Evolutionary conservation across 108 stramenopile genomes (phyloP).

Genomic region (Stephanodiscus triporus): DNA sequence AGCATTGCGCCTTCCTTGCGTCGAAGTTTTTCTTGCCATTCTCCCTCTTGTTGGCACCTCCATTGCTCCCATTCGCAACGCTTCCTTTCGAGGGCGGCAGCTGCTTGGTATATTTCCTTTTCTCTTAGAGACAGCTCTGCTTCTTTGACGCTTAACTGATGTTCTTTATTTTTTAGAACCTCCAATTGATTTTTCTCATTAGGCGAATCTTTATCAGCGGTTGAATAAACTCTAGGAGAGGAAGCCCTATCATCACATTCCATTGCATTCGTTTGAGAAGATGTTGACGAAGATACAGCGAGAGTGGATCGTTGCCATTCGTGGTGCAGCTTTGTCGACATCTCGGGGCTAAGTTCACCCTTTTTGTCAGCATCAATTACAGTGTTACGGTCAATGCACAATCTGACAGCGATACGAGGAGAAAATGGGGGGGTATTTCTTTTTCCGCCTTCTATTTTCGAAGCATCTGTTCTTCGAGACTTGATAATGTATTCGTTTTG

Average conservation of each 20-base stretch:
- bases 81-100: constrained; percentile 31
- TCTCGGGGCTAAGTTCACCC: not conserved
- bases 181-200: constrained; percentile 2
- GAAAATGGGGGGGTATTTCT: not conserved
- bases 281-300: constrained; percentile 15
- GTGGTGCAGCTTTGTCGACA: too few relatives aligned
- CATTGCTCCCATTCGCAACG: constrained; percentile 48
- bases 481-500: constrained; percentile 25
- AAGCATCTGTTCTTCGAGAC: not conserved
- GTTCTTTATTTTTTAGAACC: constrained; percentile 19
- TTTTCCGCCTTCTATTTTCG: not conserved
- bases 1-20: constrained; percentile 44
- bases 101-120: constrained; percentile 23
- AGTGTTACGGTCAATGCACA: constrained; percentile 16
- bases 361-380: not conserved
- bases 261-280: constrained; percentile 23
- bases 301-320: not conserved
- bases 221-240: constrained; percentile 9
- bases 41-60: constrained; percentile 42
- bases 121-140: constrained; percentile 31
- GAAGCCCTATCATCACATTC: constrained; percentile 16
- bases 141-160: constrained; percentile 28
- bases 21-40: constrained; percentile 50
- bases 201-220: not conserved
- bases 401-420: constrained; percentile 12